Evolutionary conservation across 345 rosid genomes (phyloP).

Genomic region (Turnera subulata): DNA sequence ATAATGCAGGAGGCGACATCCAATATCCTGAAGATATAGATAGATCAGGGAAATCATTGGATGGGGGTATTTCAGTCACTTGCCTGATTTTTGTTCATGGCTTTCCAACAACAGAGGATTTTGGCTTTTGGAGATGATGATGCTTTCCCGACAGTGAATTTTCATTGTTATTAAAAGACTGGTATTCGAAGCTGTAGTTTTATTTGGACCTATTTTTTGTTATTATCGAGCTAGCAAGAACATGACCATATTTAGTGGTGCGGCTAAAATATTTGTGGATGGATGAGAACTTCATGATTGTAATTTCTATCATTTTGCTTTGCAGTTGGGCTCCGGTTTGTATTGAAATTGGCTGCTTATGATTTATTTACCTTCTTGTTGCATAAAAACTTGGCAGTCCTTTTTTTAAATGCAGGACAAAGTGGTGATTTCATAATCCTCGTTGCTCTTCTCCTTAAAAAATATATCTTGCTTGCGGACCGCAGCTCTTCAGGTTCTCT

Average conservation of each 20-base stretch:
- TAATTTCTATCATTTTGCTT: background rate
- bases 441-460: too few species aligned
- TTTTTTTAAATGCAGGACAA: too few species aligned
- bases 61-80: conserved; percentile 4
- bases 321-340: too few species aligned
- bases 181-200: conserved; percentile 19
- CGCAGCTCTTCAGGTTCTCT: too few species aligned
- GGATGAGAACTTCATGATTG: conserved; percentile 5
- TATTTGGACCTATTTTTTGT: conserved; percentile 24
- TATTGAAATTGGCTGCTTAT: too few species aligned
- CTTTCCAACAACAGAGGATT: conserved; percentile 21
- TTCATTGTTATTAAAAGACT: conserved; percentile 19
- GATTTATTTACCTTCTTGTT: background rate
- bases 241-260: conserved; percentile 13
- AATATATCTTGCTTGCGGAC: too few species aligned
- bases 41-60: conserved; percentile 21
- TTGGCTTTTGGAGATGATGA: conserved; percentile 21
- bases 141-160: conserved; percentile 15
- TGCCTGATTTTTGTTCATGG: conserved; percentile 34
- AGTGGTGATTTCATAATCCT: too few species aligned
- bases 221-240: conserved; percentile 26
- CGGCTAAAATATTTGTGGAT: conserved; percentile 18
- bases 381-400: too few species aligned
- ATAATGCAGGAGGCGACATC: conserved; percentile 77
- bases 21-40: conserved; percentile 43